Evolutionary conservation across 2,329 filamentous ascomycete genomes (phyloP).

Genomic region (Sclerotinia subarctica): DNA sequence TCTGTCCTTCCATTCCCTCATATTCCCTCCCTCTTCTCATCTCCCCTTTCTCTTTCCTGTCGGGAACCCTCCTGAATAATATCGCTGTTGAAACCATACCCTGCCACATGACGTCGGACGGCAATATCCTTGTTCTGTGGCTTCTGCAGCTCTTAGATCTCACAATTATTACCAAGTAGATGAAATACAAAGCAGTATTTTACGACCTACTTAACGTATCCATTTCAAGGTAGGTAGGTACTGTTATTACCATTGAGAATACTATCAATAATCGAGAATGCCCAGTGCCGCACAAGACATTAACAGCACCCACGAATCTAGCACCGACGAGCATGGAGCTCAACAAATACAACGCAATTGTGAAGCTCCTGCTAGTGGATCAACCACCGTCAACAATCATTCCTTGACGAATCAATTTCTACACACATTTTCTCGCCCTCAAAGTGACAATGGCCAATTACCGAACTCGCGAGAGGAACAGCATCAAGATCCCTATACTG

Average conservation of each 20-base stretch:
- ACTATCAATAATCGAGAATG: slow-evolving; percentile 16
- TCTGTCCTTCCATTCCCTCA: background rate
- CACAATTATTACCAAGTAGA: background rate
- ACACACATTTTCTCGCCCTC: slow-evolving; percentile 5
- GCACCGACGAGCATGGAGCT: slow-evolving; percentile 2
- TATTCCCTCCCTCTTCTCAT: too few species aligned
- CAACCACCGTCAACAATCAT: background rate
- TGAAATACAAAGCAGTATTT: background rate
- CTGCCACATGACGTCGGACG: slow-evolving; percentile 10
- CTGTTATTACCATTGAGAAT: background rate
- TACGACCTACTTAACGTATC: background rate
- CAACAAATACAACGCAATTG: background rate
- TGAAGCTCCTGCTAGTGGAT: background rate
- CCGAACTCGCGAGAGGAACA: background rate
- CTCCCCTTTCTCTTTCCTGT: background rate
- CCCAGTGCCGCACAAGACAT: slow-evolving; percentile 15
- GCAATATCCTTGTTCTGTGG: slow-evolving; percentile 13
- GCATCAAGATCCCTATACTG: slow-evolving; percentile 8
- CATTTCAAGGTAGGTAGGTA: background rate
- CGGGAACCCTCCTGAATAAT: background rate
- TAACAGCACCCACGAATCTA: slow-evolving; percentile 7
- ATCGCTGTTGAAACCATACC: background rate
- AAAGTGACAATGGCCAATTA: background rate
- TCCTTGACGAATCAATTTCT: slow-evolving; percentile 2
- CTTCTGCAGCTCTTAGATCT: slow-evolving; percentile 1